Evolutionary conservation across 2,329 filamentous ascomycete genomes (phyloP).

Genomic region (Rugonectria rugulosa): DNA sequence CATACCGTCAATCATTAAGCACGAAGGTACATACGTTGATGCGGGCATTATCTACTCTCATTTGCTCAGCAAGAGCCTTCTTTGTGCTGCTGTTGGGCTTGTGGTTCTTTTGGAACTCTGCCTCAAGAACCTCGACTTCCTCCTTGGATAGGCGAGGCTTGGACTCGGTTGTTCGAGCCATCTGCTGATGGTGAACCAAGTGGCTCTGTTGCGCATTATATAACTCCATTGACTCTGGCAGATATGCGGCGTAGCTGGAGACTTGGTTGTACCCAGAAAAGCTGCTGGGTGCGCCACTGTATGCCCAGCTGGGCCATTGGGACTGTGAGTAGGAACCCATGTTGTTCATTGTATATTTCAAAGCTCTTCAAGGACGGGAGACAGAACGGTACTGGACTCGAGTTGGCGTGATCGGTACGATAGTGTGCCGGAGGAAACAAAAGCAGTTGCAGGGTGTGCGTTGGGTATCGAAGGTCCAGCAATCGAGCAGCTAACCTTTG

Average conservation of each 20-base stretch:
- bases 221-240: conserved; percentile 49
- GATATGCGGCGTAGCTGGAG: conserved; percentile 46
- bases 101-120: conserved; percentile 69
- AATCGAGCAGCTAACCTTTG: background rate
- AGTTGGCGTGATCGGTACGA: background rate
- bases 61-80: conserved; percentile 66
- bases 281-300: conserved; percentile 38
- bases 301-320: conserved; percentile 48
- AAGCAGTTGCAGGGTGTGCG: background rate
- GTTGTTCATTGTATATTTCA: conserved; percentile 33
- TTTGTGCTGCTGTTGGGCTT: conserved; percentile 70
- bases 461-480: background rate
- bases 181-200: conserved; percentile 47
- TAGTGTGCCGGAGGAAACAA: too few species aligned
- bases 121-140: conserved; percentile 66
- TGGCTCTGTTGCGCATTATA: conserved; percentile 48
- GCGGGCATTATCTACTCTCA: conserved; percentile 68
- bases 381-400: background rate
- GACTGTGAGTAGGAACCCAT: conserved; percentile 47
- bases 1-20: background rate
- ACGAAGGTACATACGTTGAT: conserved; percentile 61
- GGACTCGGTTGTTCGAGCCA: conserved; percentile 54
- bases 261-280: conserved; percentile 44
- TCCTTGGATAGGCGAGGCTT: conserved; percentile 65
- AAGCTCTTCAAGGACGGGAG: conserved; percentile 22